phyloP scores from a whole-genome alignment of 2,329 filamentous ascomycete genomes.

The Clonostachys byssicola region DNA sequence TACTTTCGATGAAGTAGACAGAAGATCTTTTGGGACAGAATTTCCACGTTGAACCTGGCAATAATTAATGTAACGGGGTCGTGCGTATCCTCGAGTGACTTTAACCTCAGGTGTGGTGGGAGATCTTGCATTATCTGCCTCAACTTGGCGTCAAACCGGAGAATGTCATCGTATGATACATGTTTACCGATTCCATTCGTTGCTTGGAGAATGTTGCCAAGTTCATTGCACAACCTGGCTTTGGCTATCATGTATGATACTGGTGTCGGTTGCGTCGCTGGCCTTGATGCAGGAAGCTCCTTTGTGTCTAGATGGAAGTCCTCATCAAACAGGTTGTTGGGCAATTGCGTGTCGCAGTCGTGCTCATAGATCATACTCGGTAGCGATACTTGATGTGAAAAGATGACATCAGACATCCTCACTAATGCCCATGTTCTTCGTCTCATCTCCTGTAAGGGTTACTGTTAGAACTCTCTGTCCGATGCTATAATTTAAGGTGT shows the following conservation, averaged over 20 bases:
- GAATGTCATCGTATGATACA: conserved; percentile 59
- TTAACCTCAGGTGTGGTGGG: conserved; percentile 75
- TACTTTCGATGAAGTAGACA: conserved; percentile 89
- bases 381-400: conserved; percentile 69
- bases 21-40: conserved; percentile 83
- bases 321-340: conserved; percentile 77
- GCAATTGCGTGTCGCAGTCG: conserved; percentile 71
- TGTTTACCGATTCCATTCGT: conserved; percentile 51
- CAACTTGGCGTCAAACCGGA: conserved; percentile 58
- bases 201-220: conserved; percentile 68
- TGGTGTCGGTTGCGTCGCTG: conserved; percentile 67
- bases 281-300: conserved; percentile 61
- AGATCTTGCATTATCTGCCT: conserved; percentile 61
- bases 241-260: conserved; percentile 78
- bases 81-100: conserved; percentile 67
- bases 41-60: conserved; percentile 78
- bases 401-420: conserved; percentile 69
- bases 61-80: conserved; percentile 84
- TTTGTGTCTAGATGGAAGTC: conserved; percentile 70
- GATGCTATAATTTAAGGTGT: neutral
- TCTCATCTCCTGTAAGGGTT: conserved; percentile 57
- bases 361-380: conserved; percentile 68
- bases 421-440: conserved; percentile 66
- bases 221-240: conserved; percentile 60
- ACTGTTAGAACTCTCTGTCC: neutral